These are phyloP conservation scores for Leccinum aurantiacum DNA, from an alignment of 768 basidiomycete genomes.

Conservation along the genomic window DNA sequence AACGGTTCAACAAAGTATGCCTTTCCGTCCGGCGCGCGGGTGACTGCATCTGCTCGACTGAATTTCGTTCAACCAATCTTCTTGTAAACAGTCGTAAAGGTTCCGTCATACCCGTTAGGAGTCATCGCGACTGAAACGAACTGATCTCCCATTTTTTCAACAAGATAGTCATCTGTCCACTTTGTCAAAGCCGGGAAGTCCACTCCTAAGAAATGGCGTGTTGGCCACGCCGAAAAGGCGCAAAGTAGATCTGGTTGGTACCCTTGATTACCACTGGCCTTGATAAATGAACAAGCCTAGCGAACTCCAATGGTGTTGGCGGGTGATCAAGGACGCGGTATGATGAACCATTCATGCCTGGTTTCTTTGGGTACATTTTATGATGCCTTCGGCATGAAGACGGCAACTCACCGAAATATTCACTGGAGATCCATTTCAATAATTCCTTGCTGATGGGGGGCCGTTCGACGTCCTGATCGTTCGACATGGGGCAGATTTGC, in stretches of 20 bases:
- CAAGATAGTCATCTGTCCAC: constrained; percentile 71
- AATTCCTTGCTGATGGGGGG: constrained; percentile 18
- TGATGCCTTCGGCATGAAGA: neutral
- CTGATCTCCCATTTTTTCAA: constrained; percentile 49
- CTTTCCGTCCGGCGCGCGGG: constrained; percentile 47
- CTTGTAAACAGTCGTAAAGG: neutral
- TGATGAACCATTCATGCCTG: constrained; percentile 61
- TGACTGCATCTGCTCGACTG: constrained; percentile 78
- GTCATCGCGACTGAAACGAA: constrained; percentile 76
- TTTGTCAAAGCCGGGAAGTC: constrained; percentile 43
- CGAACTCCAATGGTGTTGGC: constrained; percentile 70
- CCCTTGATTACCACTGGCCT: constrained; percentile 77
- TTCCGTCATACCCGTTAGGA: constrained; percentile 67
- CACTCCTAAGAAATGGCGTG: constrained; percentile 39
- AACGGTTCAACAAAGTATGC: constrained; percentile 78
- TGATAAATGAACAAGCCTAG: constrained; percentile 62
- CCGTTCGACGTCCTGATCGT: constrained; percentile 9
- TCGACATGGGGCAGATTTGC: neutral
- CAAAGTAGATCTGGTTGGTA: constrained; percentile 19
- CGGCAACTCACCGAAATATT: constrained; percentile 34
- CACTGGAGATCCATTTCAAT: constrained; percentile 38
- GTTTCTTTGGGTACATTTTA: constrained; percentile 1
- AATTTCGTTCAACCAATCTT: constrained; percentile 14
- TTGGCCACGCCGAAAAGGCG: neutral
- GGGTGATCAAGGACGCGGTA: constrained; percentile 50